These are phyloP conservation scores for Trichoderma gamsii DNA, from an alignment of 495 filamentous ascomycete genomes.

Conservation along the genomic window DNA sequence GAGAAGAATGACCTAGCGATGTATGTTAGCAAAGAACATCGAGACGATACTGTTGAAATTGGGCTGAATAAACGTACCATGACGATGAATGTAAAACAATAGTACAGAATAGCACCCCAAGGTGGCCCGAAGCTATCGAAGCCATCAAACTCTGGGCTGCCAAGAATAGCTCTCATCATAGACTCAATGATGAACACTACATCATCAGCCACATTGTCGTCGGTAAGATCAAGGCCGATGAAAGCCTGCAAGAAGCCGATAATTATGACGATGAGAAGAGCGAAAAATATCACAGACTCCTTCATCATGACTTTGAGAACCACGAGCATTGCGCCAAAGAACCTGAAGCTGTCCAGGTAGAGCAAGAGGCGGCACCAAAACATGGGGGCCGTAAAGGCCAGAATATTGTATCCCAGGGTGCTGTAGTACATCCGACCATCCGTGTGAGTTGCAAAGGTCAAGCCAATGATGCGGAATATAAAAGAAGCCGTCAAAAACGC, in stretches of 20 bases:
- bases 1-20: conserved; percentile 55
- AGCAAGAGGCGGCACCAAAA: conserved; percentile 93
- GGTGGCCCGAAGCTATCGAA: conserved; percentile 72
- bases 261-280: conserved; percentile 78
- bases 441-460: conserved; percentile 50
- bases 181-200: conserved; percentile 73
- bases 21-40: not conserved
- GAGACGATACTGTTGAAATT: not conserved
- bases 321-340: conserved; percentile 97
- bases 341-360: conserved; percentile 87
- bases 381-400: conserved; percentile 88
- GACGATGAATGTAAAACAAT: conserved; percentile 93
- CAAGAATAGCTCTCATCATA: conserved; percentile 88
- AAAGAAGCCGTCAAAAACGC: conserved; percentile 69
- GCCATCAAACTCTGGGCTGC: conserved; percentile 80
- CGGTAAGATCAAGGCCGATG: conserved; percentile 82
- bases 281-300: conserved; percentile 95
- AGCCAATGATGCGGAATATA: conserved; percentile 66
- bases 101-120: conserved; percentile 86
- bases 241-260: conserved; percentile 93
- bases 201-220: conserved; percentile 52
- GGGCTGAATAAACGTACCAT: conserved; percentile 55
- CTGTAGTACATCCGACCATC: conserved; percentile 60
- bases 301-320: conserved; percentile 99
- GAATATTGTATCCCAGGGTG: conserved; percentile 81